phyloP scores from a whole-genome alignment of 2,329 filamentous ascomycete genomes.

The Alternaria angustiovoidea region DNA sequence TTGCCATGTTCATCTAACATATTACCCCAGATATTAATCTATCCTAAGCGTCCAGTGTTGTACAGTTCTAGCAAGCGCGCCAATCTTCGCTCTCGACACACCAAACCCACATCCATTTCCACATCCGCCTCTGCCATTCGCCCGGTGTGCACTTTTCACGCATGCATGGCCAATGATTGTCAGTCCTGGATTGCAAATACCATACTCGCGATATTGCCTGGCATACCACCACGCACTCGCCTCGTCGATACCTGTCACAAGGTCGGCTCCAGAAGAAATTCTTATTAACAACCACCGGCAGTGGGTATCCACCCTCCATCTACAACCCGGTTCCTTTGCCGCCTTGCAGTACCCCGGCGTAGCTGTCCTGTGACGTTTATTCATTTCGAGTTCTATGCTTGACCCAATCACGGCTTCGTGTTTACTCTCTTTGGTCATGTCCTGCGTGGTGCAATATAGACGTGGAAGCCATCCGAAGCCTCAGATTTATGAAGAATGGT shows the following conservation, averaged over 20 bases:
- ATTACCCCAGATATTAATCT: slow-evolving; percentile 48
- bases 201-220: slow-evolving; percentile 36
- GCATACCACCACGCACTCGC: slow-evolving; percentile 23
- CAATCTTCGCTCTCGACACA: slow-evolving; percentile 14
- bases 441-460: slow-evolving; percentile 36
- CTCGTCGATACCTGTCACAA: slow-evolving; percentile 29
- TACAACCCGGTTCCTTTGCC: slow-evolving; percentile 32
- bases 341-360: slow-evolving; percentile 20
- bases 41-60: slow-evolving; percentile 24
- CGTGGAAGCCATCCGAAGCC: slow-evolving; percentile 10
- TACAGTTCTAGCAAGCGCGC: slow-evolving; percentile 23
- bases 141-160: neutral
- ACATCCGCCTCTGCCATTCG: slow-evolving; percentile 16
- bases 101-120: slow-evolving; percentile 5
- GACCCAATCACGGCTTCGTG: slow-evolving; percentile 30
- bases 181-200: slow-evolving; percentile 20
- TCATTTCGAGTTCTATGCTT: slow-evolving; percentile 39
- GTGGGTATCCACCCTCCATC: slow-evolving; percentile 26
- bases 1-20: slow-evolving; percentile 30
- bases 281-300: slow-evolving; percentile 31
- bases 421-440: slow-evolving; percentile 24
- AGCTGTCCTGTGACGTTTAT: slow-evolving; percentile 26
- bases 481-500: slow-evolving; percentile 9
- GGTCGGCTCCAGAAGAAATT: slow-evolving; percentile 23
- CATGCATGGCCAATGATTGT: slow-evolving; percentile 16